Base-by-base conservation (phyloP, 805 yeast species). In the Candida multigemmis region DNA sequence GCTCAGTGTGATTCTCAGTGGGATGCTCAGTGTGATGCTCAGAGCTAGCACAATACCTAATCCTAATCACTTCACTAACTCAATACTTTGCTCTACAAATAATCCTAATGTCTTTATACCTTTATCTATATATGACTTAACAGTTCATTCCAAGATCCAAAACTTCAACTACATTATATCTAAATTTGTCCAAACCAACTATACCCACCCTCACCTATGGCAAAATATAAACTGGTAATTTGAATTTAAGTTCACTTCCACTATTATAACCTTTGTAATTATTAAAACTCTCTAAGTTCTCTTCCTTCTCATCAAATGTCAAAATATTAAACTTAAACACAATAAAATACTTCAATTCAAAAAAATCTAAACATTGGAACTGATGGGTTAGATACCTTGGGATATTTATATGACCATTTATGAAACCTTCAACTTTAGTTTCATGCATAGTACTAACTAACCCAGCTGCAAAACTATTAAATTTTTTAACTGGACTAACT, bases 321-420 rank as follows among this genome's bases (percentile, higher is more conserved):
- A 36, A 28, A 21, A 61, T 38, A 35, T 53, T 56, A 25, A 60
- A 58, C 32, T 53, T 50, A 31, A 60, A 56, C 13, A 56, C 57
- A 22, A 58, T 28, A 27, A 34, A 50, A 33, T 60, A 60, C 26
- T 46, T 46, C 22, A 61, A 39, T 33, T 55, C 53, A 55, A 60
- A 46, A 6, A 61, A 48, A 11, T 43, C 32, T 2, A 55, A 40
- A 31, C 57, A 42, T 38, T 53, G 61, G 37, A 61, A 60, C 27
- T 58, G 65, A 25, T 46, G 55, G 8, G 54, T 37, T 24, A 57
- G 30, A 28, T 37, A 41, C 14, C 35, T 33, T 2, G 67, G 62
- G 21, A 61, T 37, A 32, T 50, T 46, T 3, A 60, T 26, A 13
- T 33, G 34, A n/a, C 55, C 54, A 30, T 42, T 46, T 19, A 50